Evolutionary conservation across 163 green algal species (phyloP), one percentile per base, ranked within the genome.

Genomic region (Botryococcus braunii): DNA sequence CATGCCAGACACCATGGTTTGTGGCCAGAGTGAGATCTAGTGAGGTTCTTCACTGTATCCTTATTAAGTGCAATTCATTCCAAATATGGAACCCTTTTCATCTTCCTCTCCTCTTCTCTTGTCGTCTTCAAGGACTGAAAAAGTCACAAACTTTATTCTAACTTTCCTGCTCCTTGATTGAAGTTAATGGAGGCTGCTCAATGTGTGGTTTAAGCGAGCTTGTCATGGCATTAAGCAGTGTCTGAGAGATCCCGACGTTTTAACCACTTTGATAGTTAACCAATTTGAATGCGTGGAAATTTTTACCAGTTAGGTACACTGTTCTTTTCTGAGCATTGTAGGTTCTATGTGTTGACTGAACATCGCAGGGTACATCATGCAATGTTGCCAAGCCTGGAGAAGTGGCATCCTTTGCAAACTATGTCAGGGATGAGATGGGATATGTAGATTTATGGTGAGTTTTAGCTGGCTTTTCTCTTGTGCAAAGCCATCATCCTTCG

Each of bases 401-500:
- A 38, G 87, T 96, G 27, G 62, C 73, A 61, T 71, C 73, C 8
- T 74, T 97, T 2, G 88, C 89, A 1, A 79, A 88, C 11, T 92
- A 81, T 74, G 90, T 86, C 0, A 55, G 66, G 40, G 60, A 77
- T 23, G 57, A 79, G 52, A 62, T 90, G 6, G 87, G 85, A 0
- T 62, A 40, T 11, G 69, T 95, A n/a, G 82, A 95, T 72, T 55
- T 96, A 0, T 94, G 86, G 81, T 86, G 56, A 69, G 69, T 29
- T 32, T 74, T n/a, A n/a, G n/a, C n/a, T n/a, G n/a, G 6, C 23
- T 31, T 50, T 21, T 41, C 3, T 65, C 37, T 7, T 32, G 21
- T 31, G 0, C 48, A n/a, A 8, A 40, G 7, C 38, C 6, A 13
- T 29, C 46, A 29, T 25, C 39, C 4, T 72, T 5, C 3, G 23